These are phyloP conservation scores for Xylariaceae sp. DNA, from an alignment of 2,329 filamentous ascomycete species.

Conservation along the genomic window DNA sequence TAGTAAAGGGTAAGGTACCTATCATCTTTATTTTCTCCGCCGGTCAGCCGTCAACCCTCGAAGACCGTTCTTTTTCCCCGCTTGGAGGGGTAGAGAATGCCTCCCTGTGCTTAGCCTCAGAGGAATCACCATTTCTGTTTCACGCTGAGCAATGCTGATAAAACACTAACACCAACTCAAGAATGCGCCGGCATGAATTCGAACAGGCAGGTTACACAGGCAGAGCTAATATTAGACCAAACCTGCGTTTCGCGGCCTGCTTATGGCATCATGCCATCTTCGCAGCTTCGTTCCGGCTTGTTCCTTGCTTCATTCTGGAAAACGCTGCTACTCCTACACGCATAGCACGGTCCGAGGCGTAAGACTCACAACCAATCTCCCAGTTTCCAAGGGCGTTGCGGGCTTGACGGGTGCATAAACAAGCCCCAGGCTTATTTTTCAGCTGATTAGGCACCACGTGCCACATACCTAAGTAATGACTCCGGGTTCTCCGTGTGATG, in stretches of 20 bases:
- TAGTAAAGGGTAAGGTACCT: no score
- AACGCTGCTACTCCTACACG: not conserved
- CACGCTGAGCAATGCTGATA: no score
- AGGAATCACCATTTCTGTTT: no score
- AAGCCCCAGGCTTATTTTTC: constrained; percentile 2
- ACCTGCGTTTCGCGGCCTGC: not conserved
- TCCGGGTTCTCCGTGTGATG: not conserved
- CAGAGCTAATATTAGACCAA: constrained; percentile 1
- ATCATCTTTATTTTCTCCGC: no score
- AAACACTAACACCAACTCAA: no score
- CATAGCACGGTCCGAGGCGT: constrained; percentile 1
- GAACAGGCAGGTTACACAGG: not conserved
- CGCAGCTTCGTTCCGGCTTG: not conserved
- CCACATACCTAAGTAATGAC: not conserved
- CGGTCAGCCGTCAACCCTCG: no score
- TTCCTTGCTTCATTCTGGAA: constrained; percentile 5
- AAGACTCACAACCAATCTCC: constrained; percentile 11
- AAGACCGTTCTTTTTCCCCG: no score
- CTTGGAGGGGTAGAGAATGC: no score
- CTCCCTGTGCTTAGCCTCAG: no score
- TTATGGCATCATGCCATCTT: constrained; percentile 4
- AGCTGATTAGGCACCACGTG: not conserved
- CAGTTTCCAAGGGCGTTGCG: not conserved
- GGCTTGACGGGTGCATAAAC: constrained; percentile 2
- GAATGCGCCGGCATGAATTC: not conserved